phyloP scores from a whole-genome alignment of 1,284 basidiomycete species.

The Austroboletus sp. region DNA sequence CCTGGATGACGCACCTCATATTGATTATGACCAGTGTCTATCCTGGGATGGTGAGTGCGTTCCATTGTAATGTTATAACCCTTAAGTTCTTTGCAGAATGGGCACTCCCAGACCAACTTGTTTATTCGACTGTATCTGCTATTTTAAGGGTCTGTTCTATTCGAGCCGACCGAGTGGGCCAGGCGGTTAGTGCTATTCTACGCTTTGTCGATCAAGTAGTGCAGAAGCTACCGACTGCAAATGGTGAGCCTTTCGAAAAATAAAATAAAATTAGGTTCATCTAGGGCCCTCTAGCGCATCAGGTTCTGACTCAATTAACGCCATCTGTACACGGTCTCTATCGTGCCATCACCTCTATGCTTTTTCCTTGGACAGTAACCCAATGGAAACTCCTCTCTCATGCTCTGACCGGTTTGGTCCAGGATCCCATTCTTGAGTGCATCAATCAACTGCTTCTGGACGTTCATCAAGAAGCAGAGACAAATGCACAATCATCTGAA shows the following conservation, averaged over 20 bases:
- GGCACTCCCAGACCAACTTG: constrained; percentile 76
- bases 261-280: neutral
- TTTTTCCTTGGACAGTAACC: constrained; percentile 64
- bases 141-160: constrained; percentile 59
- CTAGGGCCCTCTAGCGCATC: constrained; percentile 44
- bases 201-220: constrained; percentile 56
- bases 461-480: constrained; percentile 50
- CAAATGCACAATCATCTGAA: constrained; percentile 19
- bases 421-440: constrained; percentile 55
- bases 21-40: constrained; percentile 69
- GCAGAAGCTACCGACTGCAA: constrained; percentile 46
- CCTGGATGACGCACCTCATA: constrained; percentile 60
- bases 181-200: constrained; percentile 51
- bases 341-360: constrained; percentile 72
- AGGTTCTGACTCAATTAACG: constrained; percentile 67
- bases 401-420: constrained; percentile 53
- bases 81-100: constrained; percentile 46
- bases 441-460: constrained; percentile 63
- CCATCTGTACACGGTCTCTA: constrained; percentile 85
- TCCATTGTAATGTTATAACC: constrained; percentile 10
- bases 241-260: constrained; percentile 49
- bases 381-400: constrained; percentile 61
- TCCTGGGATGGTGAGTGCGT: constrained; percentile 63
- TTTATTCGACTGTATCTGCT: constrained; percentile 68
- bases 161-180: constrained; percentile 44